Percentiles rank a stretch among this genome's conserved stretches.
These are phyloP conservation scores for Cubamyces sp. DNA, from an alignment of 768 basidiomycete species.

Conservation along the genomic window DNA sequence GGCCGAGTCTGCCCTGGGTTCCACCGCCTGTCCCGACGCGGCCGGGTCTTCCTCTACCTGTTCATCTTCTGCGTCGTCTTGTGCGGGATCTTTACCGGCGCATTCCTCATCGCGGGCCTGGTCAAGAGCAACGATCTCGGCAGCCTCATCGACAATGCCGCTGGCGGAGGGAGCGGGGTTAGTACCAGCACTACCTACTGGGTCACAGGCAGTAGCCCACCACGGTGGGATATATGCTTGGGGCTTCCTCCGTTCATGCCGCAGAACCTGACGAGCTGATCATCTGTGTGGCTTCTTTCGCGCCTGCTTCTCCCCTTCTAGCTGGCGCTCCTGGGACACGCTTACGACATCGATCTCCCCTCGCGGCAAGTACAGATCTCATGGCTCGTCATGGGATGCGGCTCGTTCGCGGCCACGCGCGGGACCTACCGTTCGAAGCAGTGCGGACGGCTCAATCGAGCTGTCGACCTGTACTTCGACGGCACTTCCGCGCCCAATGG, in stretches of 20 bases:
- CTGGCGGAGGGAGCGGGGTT: background rate
- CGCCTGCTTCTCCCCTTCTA: no score
- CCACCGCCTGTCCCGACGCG: slow-evolving; percentile 1
- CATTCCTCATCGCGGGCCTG: slow-evolving; percentile 1
- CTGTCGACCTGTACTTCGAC: slow-evolving; percentile 27
- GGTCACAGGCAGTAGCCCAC: no score
- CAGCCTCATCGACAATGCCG: background rate
- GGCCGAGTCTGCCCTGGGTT: background rate
- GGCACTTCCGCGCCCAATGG: slow-evolving; percentile 13
- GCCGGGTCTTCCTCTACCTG: slow-evolving; percentile 3
- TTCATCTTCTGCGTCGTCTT: background rate
- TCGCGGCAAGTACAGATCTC: slow-evolving; percentile 24
- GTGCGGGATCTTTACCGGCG: background rate
- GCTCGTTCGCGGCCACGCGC: slow-evolving; percentile 5
- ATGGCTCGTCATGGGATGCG: slow-evolving; percentile 29
- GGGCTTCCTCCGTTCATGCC: no score
- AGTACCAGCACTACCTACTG: background rate
- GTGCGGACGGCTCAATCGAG: slow-evolving; percentile 16
- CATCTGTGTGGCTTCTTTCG: no score
- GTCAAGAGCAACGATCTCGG: background rate
- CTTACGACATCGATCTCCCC: slow-evolving; percentile 25
- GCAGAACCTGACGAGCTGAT: no score
- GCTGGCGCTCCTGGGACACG: slow-evolving; percentile 28
- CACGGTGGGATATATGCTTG: no score
- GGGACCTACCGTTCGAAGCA: slow-evolving; percentile 1